These are phyloP conservation scores for Plectosphaerella sp. DNA, from an alignment of 2,329 filamentous ascomycete species.

Conservation along the genomic window DNA sequence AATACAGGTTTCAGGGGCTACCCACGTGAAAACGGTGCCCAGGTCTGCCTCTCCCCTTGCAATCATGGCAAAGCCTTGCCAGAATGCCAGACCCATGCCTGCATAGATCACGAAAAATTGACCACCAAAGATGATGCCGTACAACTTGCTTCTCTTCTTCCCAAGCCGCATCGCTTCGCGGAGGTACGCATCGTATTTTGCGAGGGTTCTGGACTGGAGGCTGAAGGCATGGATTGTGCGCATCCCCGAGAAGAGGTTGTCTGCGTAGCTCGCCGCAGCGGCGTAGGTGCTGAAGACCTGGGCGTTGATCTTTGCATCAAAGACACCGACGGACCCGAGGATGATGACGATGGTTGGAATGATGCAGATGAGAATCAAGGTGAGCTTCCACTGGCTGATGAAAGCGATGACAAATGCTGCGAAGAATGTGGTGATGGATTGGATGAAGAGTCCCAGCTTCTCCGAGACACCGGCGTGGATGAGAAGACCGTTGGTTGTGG, in stretches of 20 bases:
- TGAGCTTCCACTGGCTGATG: conserved; percentile 31
- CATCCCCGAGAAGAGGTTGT: conserved; percentile 15
- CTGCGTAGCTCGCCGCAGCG: conserved; percentile 18
- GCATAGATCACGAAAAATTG: conserved; percentile 32
- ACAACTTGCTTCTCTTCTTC: conserved; percentile 24
- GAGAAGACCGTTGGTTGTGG: conserved; percentile 33
- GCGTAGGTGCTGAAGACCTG: conserved; percentile 18
- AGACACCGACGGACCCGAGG: conserved; percentile 13
- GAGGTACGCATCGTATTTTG: conserved; percentile 6
- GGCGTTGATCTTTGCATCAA: conserved; percentile 17
- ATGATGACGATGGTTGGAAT: conserved; percentile 17
- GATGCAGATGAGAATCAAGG: conserved; percentile 37
- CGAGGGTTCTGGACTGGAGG: conserved; percentile 7
- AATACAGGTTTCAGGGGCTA: conserved; percentile 14
- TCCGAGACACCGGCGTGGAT: conserved; percentile 30
- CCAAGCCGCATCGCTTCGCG: conserved; percentile 17
- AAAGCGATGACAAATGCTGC: conserved; percentile 29
- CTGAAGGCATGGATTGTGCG: conserved; percentile 12
- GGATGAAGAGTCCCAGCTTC: conserved; percentile 27
- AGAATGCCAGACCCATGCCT: conserved; percentile 13
- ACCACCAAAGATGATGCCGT: conserved; percentile 24
- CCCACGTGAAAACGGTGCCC: conserved; percentile 11
- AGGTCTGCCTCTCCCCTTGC: conserved; percentile 11
- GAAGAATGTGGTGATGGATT: conserved; percentile 26
- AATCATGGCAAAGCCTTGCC: conserved; percentile 31